Evolutionary conservation across 2,329 filamentous ascomycete genomes (phyloP).

Genomic region (Pseudohalonectria lignicola): DNA sequence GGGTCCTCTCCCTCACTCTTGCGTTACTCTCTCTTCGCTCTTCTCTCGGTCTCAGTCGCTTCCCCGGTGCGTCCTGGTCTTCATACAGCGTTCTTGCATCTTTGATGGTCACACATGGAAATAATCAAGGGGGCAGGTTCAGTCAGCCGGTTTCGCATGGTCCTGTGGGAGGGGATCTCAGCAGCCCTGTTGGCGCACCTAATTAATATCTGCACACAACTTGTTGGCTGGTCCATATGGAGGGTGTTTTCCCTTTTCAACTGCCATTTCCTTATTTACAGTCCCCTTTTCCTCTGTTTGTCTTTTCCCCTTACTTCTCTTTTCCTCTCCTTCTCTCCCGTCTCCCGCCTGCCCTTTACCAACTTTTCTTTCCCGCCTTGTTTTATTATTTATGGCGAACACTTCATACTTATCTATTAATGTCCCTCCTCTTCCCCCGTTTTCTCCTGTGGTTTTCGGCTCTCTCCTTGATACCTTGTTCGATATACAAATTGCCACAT

Average conservation of each 20-base stretch:
- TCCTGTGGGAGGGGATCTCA: slow-evolving; percentile 20
- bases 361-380: slow-evolving; percentile 27
- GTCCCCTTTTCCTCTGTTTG: slow-evolving; percentile 8
- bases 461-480: slow-evolving; percentile 31
- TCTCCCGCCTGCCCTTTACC: not conserved
- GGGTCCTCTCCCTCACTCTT: slow-evolving; percentile 9
- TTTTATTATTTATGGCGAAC: slow-evolving; percentile 36
- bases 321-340: not conserved
- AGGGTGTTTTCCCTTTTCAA: no score
- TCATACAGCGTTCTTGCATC: slow-evolving; percentile 17
- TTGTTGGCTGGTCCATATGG: slow-evolving; percentile 42
- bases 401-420: slow-evolving; percentile 24
- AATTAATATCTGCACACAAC: slow-evolving; percentile 34
- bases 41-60: no score
- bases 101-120: slow-evolving; percentile 29
- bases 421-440: slow-evolving; percentile 17
- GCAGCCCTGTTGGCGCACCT: slow-evolving; percentile 24
- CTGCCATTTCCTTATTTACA: not conserved
- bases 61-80: slow-evolving; percentile 8
- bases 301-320: slow-evolving; percentile 20
- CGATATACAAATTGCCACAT: slow-evolving; percentile 19
- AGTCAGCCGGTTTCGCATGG: slow-evolving; percentile 24
- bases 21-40: slow-evolving; percentile 12
- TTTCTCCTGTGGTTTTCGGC: slow-evolving; percentile 9
- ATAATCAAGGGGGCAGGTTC: slow-evolving; percentile 31